Percentiles rank a stretch among this genome's conserved stretches.
phyloP scores from a whole-genome alignment of 768 basidiomycete genomes.

The Tricholoma terreum region DNA sequence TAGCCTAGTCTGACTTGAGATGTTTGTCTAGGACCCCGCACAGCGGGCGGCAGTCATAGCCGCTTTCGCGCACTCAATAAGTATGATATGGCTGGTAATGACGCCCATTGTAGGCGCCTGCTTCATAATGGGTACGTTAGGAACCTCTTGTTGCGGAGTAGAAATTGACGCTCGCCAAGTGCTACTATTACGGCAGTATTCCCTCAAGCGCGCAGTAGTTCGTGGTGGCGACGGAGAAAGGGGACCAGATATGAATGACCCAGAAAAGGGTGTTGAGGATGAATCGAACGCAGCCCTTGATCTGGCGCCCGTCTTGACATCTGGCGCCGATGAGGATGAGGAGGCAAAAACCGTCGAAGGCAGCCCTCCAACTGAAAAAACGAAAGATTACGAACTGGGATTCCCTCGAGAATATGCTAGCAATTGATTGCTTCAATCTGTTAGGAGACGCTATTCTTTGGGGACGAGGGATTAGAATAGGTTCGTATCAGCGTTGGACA shows the following conservation, averaged over 20 bases:
- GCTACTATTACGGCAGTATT: slow-evolving; percentile 57
- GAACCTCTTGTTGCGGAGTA: slow-evolving; percentile 2
- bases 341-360: slow-evolving; percentile 25
- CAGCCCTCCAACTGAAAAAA: slow-evolving; percentile 16
- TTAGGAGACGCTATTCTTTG: no score
- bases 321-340: slow-evolving; percentile 9
- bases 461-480: no score
- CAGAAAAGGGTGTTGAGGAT: slow-evolving; percentile 15
- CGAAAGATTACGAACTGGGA: slow-evolving; percentile 13
- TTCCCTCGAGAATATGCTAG: slow-evolving; percentile 15
- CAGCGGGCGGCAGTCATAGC: slow-evolving; percentile 50
- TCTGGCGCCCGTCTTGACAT: slow-evolving; percentile 1
- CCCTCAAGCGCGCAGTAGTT: slow-evolving; percentile 50
- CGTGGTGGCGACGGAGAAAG: slow-evolving; percentile 35
- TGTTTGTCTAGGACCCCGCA: slow-evolving; percentile 40
- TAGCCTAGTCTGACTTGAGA: not conserved
- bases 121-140: slow-evolving; percentile 48
- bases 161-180: slow-evolving; percentile 30
- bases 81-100: slow-evolving; percentile 61
- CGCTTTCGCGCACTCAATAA: slow-evolving; percentile 62
- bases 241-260: slow-evolving; percentile 15
- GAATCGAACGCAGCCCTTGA: not conserved
- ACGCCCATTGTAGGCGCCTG: slow-evolving; percentile 54
- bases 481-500: no score
- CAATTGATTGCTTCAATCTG: no score